These are phyloP conservation scores for Magnusiomyces tetraspermus DNA, from an alignment of 1,139 yeast genomes.

Conservation along the genomic window DNA sequence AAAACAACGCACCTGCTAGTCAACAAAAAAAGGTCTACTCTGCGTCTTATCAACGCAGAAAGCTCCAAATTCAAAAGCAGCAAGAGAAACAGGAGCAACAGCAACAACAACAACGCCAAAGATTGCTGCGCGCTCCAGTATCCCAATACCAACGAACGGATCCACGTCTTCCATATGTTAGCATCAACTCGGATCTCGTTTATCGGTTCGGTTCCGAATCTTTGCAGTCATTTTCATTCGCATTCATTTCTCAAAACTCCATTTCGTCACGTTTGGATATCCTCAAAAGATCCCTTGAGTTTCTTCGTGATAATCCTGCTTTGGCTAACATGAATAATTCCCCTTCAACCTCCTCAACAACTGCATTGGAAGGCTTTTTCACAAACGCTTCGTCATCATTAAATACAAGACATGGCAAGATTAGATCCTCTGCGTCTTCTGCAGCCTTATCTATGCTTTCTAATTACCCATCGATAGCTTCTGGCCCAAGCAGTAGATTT, in stretches of 20 bases:
- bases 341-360: conserved; percentile 13
- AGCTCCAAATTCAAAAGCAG: not conserved
- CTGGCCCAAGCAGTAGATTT: not conserved
- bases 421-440: conserved; percentile 24
- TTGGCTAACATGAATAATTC: conserved; percentile 11
- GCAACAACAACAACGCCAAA: no score
- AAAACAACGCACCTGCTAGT: not conserved
- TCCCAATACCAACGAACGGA: conserved; percentile 7
- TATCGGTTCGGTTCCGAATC: conserved; percentile 63
- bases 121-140: not conserved
- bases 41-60: not conserved
- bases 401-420: conserved; percentile 7
- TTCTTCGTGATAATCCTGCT: conserved; percentile 47
- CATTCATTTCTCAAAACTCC: conserved; percentile 72
- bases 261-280: conserved; percentile 67
- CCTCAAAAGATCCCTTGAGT: conserved; percentile 64
- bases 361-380: conserved; percentile 15
- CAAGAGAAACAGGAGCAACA: not conserved
- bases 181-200: conserved; percentile 11
- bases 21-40: not conserved
- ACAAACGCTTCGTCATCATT: not conserved
- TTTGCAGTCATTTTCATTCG: conserved; percentile 77
- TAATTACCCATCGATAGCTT: conserved; percentile 14
- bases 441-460: conserved; percentile 25
- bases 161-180: conserved; percentile 2